Base-by-base conservation (phyloP, 2,329 filamentous ascomycete species). In the Colletotrichum higginsianum region DNA sequence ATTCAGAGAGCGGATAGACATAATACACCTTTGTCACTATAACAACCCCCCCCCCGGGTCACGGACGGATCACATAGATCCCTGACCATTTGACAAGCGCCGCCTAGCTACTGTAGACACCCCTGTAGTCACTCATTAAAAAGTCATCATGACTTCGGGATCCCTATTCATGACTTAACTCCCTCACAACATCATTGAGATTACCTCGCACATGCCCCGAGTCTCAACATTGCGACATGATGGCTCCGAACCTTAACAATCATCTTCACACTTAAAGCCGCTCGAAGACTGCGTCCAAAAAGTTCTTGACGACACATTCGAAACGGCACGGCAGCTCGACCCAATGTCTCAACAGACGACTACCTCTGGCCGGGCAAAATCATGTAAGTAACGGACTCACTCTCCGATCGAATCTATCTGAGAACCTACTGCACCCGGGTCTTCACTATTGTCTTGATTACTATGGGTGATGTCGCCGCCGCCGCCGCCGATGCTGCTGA, bases 291-390 rank as follows among this genome's bases (percentile, higher is more conserved):
- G 30, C 60, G 21, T 30, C 30, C 30, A 30, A 30, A 30, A 30
- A 8, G 30, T 30, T 30, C 6, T 30, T 30, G 30, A 30, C 30
- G 30, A 30, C 30, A 30, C 23, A 21, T 21, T 38, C 35, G 38
- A 12, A 40, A 21, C 38, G 23, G 38, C 9, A 63, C 47, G 23
- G 18, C 35, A 63, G 15, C 15, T 15, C 9, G 30, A 26, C 49
- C 57, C 40, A 18, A 71, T 72, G 67, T 71, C 71, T 63, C 57
- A 72, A 64, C 50, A 58, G 35, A 11, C 42, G 21, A 18, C 15
- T 16, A 50, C 15, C 30, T 26, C 66, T 21, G 21, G 66, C 15
- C 66, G 47, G 35, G 56, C 70, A 71, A 72, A 66, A 38, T 66
- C 70, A 53, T 66, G 70, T 72, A 46, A 61, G 70, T 66, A 16